phyloP scores from a whole-genome alignment of 768 basidiomycete genomes.

The Hericium coralloides region DNA sequence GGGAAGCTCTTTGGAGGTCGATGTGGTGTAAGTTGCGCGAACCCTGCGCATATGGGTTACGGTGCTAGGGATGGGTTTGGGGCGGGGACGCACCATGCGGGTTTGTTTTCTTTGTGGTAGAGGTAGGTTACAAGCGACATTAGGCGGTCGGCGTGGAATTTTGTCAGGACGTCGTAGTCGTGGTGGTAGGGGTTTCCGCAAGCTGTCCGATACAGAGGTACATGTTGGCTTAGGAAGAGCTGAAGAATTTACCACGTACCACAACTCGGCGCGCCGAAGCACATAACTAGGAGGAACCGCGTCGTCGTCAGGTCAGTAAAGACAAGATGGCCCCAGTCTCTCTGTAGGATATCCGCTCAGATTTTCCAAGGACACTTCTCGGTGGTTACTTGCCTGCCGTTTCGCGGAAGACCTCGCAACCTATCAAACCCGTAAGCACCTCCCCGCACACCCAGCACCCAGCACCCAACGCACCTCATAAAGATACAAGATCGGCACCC shows the following conservation, averaged over 20 bases:
- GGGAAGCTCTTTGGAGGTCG: not conserved
- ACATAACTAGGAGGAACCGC: slow-evolving; percentile 23
- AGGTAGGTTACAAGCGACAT: slow-evolving; percentile 23
- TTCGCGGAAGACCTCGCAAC: slow-evolving; percentile 22
- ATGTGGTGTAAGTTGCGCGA: slow-evolving; percentile 22
- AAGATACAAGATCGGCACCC: slow-evolving; percentile 23
- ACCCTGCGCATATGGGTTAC: slow-evolving; percentile 6
- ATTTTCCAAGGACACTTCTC: not conserved
- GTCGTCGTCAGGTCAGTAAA: slow-evolving; percentile 21
- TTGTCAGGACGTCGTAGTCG: slow-evolving; percentile 23
- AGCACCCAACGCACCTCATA: slow-evolving; percentile 23
- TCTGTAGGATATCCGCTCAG: slow-evolving; percentile 7
- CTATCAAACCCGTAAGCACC: slow-evolving; percentile 8
- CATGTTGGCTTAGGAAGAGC: too few species aligned
- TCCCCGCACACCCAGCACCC: not conserved
- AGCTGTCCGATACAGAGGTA: not conserved
- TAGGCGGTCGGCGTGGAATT: slow-evolving; percentile 25
- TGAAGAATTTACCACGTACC: slow-evolving; percentile 8
- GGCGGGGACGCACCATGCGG: slow-evolving; percentile 2
- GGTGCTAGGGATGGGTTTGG: too few species aligned
- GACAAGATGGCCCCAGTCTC: slow-evolving; percentile 26
- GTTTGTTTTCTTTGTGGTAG: slow-evolving; percentile 16
- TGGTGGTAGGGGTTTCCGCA: slow-evolving; percentile 23
- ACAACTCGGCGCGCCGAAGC: slow-evolving; percentile 17
- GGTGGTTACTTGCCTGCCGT: slow-evolving; percentile 13